Percentiles rank a stretch among this genome's conserved stretches.
phyloP scores from a whole-genome alignment of 192 early-diverging fungal genomes.

The Coemansia sp. region DNA sequence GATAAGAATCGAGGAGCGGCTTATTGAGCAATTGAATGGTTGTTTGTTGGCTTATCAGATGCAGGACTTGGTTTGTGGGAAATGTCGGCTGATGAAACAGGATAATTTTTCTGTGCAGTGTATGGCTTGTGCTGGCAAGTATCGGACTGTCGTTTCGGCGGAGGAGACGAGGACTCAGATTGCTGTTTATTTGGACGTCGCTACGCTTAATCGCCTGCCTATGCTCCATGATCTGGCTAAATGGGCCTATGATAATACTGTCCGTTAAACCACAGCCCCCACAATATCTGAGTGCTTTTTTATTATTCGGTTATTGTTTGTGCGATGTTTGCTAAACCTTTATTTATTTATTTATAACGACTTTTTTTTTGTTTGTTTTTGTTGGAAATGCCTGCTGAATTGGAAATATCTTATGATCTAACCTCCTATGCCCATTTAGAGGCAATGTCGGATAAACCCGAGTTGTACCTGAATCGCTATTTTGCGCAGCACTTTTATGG shows the following conservation, averaged over 20 bases:
- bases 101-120: conserved; percentile 80
- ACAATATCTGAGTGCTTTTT: background rate
- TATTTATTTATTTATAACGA: background rate
- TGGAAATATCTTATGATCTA: conserved; percentile 39
- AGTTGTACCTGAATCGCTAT: conserved; percentile 34
- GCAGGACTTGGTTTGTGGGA: conserved; percentile 84
- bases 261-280: background rate
- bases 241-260: conserved; percentile 19
- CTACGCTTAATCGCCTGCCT: conserved; percentile 24
- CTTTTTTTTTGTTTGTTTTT: background rate
- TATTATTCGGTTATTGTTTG: background rate
- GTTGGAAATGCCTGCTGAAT: conserved; percentile 5
- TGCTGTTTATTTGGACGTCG: conserved; percentile 45
- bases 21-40: conserved; percentile 75
- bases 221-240: conserved; percentile 45
- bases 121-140: conserved; percentile 70
- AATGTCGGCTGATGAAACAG: conserved; percentile 80
- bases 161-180: conserved; percentile 29
- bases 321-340: background rate
- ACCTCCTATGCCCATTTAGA: conserved; percentile 31
- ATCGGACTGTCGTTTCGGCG: conserved; percentile 25
- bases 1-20: conserved; percentile 76
- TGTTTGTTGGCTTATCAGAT: conserved; percentile 79
- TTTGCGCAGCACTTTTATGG: conserved; percentile 35
- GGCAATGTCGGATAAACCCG: conserved; percentile 16